These are phyloP conservation scores for Alternaria longipes DNA, from an alignment of 2,329 filamentous ascomycete species.

Conservation along the genomic window DNA sequence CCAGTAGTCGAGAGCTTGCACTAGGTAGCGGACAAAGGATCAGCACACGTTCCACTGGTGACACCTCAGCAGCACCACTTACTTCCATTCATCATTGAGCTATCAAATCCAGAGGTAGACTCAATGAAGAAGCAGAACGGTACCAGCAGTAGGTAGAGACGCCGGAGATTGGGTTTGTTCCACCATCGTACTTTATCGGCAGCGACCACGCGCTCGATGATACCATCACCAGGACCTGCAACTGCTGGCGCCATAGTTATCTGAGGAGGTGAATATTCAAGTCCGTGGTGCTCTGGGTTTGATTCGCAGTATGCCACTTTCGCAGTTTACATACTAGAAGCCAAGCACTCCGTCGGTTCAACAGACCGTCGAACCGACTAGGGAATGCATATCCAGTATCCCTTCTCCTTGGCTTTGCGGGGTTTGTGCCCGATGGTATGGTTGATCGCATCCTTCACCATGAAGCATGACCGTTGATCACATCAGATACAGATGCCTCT, in stretches of 20 bases:
- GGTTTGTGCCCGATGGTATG: constrained; percentile 10
- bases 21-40: constrained; percentile 53
- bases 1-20: constrained; percentile 51
- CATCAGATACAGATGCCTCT: not conserved
- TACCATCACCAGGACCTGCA: constrained; percentile 30
- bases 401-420: constrained; percentile 37
- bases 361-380: constrained; percentile 1
- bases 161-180: constrained; percentile 67
- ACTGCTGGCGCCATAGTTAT: constrained; percentile 35
- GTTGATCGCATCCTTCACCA: constrained; percentile 11
- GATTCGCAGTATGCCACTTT: not conserved
- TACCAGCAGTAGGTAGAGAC: constrained; percentile 66
- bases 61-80: not conserved
- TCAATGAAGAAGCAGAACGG: constrained; percentile 70
- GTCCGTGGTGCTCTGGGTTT: not conserved
- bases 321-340: not conserved
- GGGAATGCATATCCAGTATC: constrained; percentile 1
- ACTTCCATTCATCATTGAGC: not conserved
- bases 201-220: constrained; percentile 44
- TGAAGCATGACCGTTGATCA: constrained; percentile 8
- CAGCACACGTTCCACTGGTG: not conserved
- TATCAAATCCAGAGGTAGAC: constrained; percentile 67
- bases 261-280: not conserved
- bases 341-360: constrained; percentile 6
- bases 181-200: constrained; percentile 62